These are phyloP conservation scores for Goffeauzyma gilvescens DNA, from an alignment of 768 basidiomycete species.

Conservation along the genomic window DNA sequence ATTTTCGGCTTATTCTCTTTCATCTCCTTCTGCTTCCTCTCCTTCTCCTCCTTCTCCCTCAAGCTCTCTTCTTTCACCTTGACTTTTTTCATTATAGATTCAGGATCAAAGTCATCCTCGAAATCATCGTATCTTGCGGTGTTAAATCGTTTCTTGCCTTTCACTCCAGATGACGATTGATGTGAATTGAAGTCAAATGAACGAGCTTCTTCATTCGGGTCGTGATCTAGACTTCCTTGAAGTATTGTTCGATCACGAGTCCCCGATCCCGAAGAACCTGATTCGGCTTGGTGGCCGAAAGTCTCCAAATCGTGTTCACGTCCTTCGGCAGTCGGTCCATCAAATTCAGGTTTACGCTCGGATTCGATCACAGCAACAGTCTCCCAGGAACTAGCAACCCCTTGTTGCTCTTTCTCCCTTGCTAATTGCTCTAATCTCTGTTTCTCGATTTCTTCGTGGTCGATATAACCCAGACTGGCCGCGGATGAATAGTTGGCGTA, in stretches of 20 bases:
- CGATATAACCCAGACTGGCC: constrained; percentile 56
- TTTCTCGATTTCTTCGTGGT: constrained; percentile 43
- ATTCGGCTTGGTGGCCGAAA: background rate
- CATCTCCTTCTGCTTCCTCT: constrained; percentile 11
- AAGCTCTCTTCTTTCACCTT: constrained; percentile 37
- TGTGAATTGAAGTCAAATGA: constrained; percentile 41
- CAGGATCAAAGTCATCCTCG: constrained; percentile 62
- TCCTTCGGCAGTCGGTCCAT: constrained; percentile 5
- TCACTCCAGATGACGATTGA: background rate
- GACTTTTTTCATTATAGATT: constrained; percentile 44
- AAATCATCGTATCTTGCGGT: constrained; percentile 46
- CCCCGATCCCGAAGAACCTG: constrained; percentile 4
- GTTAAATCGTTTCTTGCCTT: constrained; percentile 47
- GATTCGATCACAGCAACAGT: constrained; percentile 36
- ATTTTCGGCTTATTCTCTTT: constrained; percentile 8
- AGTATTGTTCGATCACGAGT: too few species aligned
- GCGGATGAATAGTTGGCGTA: constrained; percentile 72
- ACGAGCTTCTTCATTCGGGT: constrained; percentile 16
- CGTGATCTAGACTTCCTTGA: constrained; percentile 10
- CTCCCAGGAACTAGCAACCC: constrained; percentile 61
- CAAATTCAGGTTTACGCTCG: constrained; percentile 15
- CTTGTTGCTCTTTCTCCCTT: constrained; percentile 40
- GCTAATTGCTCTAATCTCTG: constrained; percentile 5
- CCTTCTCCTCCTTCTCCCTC: constrained; percentile 11
- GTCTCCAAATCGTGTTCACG: background rate